phyloP scores from a whole-genome alignment of 257 asterid species.

The Ocimum tenuiflorum region DNA sequence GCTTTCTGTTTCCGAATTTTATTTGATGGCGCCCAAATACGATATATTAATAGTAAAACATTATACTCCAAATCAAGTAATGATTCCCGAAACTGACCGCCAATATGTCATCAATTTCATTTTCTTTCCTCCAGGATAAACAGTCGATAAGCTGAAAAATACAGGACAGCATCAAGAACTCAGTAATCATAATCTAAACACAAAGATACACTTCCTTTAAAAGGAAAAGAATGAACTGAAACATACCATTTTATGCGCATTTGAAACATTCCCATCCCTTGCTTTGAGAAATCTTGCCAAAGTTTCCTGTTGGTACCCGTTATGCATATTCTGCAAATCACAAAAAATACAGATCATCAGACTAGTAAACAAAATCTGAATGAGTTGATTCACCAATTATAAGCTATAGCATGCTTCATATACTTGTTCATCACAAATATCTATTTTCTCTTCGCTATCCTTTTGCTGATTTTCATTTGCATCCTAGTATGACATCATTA shows the following conservation, averaged over 20 bases:
- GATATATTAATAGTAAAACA: background rate
- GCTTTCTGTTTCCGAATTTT: background rate
- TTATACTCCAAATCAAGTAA: background rate
- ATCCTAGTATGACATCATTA: background rate
- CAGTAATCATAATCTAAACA: background rate
- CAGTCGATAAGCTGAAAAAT: slow-evolving; percentile 64
- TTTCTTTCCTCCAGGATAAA: slow-evolving; percentile 81
- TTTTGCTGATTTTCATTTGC: background rate
- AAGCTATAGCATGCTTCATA: background rate
- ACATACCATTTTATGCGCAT: slow-evolving; percentile 76
- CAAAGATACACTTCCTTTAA: background rate
- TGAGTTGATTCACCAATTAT: background rate
- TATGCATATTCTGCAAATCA: slow-evolving; percentile 58
- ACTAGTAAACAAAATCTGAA: background rate
- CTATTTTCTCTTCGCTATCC: background rate
- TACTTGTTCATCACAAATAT: background rate
- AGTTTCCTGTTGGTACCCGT: slow-evolving; percentile 53
- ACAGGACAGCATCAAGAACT: slow-evolving; percentile 17
- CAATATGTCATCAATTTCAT: slow-evolving; percentile 66
- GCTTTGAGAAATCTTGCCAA: slow-evolving; percentile 82
- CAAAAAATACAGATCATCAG: no score
- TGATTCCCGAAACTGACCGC: slow-evolving; percentile 41
- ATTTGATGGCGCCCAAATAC: background rate
- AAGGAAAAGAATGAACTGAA: slow-evolving; percentile 3
- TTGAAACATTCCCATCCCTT: slow-evolving; percentile 65